These are phyloP conservation scores for Ustilago vetiveriae DNA, from an alignment of 1,284 basidiomycete species.

Conservation along the genomic window DNA sequence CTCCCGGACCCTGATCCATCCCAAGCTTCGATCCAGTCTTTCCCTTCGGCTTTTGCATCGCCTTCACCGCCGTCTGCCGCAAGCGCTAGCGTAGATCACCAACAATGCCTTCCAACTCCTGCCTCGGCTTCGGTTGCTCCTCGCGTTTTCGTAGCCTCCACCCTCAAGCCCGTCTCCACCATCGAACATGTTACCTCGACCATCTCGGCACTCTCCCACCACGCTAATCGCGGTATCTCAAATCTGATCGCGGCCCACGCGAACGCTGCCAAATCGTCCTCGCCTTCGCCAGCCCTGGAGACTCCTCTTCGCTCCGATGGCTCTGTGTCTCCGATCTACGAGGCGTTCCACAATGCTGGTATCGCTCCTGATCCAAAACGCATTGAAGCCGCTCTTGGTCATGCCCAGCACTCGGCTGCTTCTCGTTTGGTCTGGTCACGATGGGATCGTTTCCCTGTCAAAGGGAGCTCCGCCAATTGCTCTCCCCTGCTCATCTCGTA, in stretches of 20 bases:
- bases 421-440: constrained; percentile 35
- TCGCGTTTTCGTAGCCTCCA: constrained; percentile 26
- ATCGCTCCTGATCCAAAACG: constrained; percentile 11
- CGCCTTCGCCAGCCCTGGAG: constrained; percentile 10
- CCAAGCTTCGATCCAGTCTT: neutral
- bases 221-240: constrained; percentile 40
- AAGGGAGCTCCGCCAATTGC: constrained; percentile 1
- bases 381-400: constrained; percentile 21
- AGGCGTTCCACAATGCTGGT: constrained; percentile 41
- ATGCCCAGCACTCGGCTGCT: neutral
- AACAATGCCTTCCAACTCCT: neutral
- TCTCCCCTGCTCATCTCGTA: constrained; percentile 33
- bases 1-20: neutral
- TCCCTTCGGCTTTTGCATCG: no score
- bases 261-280: constrained; percentile 2
- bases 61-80: neutral
- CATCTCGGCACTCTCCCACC: constrained; percentile 40
- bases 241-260: constrained; percentile 29
- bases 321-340: constrained; percentile 46
- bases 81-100: neutral
- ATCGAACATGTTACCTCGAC: constrained; percentile 37
- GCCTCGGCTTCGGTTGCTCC: constrained; percentile 6
- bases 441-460: constrained; percentile 32
- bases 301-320: constrained; percentile 29
- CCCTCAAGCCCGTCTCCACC: constrained; percentile 31